Conservation (phyloP, 2,329 filamentous ascomycete genomes). For the Salinomyces thailandicus region DNA sequence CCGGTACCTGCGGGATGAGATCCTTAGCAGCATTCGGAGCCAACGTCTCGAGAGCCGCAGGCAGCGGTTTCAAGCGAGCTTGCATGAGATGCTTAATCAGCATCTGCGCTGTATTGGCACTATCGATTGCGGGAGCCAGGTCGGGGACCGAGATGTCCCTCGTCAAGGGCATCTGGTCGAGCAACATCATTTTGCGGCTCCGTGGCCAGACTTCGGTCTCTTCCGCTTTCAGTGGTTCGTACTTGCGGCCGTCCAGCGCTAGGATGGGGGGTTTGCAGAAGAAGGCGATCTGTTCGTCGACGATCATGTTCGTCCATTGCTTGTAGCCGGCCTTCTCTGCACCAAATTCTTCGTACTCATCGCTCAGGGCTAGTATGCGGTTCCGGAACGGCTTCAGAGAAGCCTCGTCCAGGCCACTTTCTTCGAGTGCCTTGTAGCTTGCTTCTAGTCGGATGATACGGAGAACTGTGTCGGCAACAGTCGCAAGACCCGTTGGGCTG, state of each 20-base stretch:
- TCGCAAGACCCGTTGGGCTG: neutral
- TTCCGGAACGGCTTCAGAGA: slow-evolving; percentile 6
- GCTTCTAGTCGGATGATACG: slow-evolving; percentile 21
- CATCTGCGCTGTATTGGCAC: slow-evolving; percentile 26
- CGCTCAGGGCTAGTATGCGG: slow-evolving; percentile 2
- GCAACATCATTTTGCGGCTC: slow-evolving; percentile 43
- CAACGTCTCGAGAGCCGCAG: slow-evolving; percentile 41
- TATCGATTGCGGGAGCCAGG: slow-evolving; percentile 13
- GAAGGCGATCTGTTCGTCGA: slow-evolving; percentile 17
- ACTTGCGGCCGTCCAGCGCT: slow-evolving; percentile 58
- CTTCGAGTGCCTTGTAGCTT: slow-evolving; percentile 14
- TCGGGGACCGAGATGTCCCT: slow-evolving; percentile 23
- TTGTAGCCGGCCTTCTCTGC: neutral
- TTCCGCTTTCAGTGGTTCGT: slow-evolving; percentile 55
- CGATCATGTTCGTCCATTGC: neutral
- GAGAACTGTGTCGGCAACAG: slow-evolving; percentile 10
- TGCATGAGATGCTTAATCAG: slow-evolving; percentile 40
- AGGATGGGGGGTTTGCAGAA: slow-evolving; percentile 28
- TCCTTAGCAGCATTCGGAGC: slow-evolving; percentile 51
- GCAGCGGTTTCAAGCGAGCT: slow-evolving; percentile 28
- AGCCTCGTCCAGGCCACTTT: neutral
- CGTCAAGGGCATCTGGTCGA: slow-evolving; percentile 55
- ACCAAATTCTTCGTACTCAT: neutral
- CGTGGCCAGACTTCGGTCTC: slow-evolving; percentile 51
- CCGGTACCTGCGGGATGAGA: slow-evolving; percentile 40